phyloP scores from a whole-genome alignment of 1,139 yeast species.

The Tardiomyces depauwii region DNA sequence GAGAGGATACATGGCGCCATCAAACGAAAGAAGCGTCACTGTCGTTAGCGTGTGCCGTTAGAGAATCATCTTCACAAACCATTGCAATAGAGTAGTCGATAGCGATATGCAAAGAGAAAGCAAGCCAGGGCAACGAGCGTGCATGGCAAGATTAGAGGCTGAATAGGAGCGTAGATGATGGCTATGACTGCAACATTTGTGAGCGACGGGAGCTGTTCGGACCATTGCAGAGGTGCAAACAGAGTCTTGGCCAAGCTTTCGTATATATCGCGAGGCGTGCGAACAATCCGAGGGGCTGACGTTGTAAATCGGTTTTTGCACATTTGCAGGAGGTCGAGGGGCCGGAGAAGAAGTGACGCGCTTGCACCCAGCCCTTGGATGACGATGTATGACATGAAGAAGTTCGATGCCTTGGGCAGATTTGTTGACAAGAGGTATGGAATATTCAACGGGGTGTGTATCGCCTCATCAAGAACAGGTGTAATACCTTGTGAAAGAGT shows the following conservation, averaged over 20 bases:
- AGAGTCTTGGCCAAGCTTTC: too few relatives aligned
- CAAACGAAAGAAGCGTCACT: slow-evolving; percentile 11
- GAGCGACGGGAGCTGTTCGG: slow-evolving; percentile 62
- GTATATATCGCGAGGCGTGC: too few relatives aligned
- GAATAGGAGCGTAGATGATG: slow-evolving; percentile 59
- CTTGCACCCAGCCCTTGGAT: slow-evolving; percentile 47
- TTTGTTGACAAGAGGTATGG: slow-evolving; percentile 42
- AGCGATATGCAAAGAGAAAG: slow-evolving; percentile 56
- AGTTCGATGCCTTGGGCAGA: slow-evolving; percentile 84
- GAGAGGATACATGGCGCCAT: slow-evolving; percentile 39
- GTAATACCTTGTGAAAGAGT: slow-evolving; percentile 76
- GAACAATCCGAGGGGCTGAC: background rate
- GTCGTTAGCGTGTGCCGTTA: too few relatives aligned
- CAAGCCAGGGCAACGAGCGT: slow-evolving; percentile 47
- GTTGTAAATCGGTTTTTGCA: background rate
- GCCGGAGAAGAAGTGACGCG: background rate
- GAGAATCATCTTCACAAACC: slow-evolving; percentile 18
- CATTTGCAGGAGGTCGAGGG: background rate
- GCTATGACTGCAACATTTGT: slow-evolving; percentile 72
- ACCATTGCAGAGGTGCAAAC: slow-evolving; percentile 45
- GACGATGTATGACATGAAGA: slow-evolving; percentile 51
- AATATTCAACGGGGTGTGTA: slow-evolving; percentile 13
- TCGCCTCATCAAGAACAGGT: slow-evolving; percentile 49
- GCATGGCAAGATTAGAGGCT: slow-evolving; percentile 64
- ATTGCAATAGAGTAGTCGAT: slow-evolving; percentile 37